Base-by-base conservation (phyloP, 306 rosid species). In the Albizia julibrissin region DNA sequence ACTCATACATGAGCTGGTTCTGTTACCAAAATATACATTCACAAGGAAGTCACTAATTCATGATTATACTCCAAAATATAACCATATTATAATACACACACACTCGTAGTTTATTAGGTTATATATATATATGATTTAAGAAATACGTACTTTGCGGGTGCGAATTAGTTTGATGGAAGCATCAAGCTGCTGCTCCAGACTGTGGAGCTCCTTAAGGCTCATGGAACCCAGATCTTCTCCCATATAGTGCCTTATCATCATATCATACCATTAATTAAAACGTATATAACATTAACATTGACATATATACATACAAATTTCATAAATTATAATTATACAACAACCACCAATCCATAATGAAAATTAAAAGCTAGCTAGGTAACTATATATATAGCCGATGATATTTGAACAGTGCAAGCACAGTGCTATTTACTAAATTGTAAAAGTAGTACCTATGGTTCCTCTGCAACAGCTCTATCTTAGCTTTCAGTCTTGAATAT, bases 1-100 rank as follows among this genome's bases (percentile, higher is more conserved):
- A 90, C 81, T 95, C 95, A 34, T 86, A 77, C 90, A 95, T 91
- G 64, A 95, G 93, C 76, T 95, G 94, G 84, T 88, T 93, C 98
- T 95, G 91, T 85, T 13, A 9, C 31, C 24, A 5, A 43, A 44
- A 69, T 4, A 12, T 6, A 65, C 4, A 65, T 1, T 29, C 3
- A 14, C 4, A 27, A 5, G 19, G n/a, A 27, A 27, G 40, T 27
- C 18, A 50, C 18, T 50, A 50, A 40, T 8, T 7, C 8, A 40
- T 40, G 11, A 40, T 40, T 40, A 42, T 42, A 43, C 46, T 43
- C 40, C 6, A 37, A 4, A 37, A 37, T 37, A 37, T 37, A 6
- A 37, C 40, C 5, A 37, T 37, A 5, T 37, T 37, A 34, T 34
- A 34, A 34, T 34, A 34, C 5, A 33, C n/a, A 34, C 4, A 34